Evolutionary conservation across 2,329 filamentous ascomycete genomes (phyloP), one percentile per base, ranked within the genome.

Genomic region (Aspergillus bombycis): DNA sequence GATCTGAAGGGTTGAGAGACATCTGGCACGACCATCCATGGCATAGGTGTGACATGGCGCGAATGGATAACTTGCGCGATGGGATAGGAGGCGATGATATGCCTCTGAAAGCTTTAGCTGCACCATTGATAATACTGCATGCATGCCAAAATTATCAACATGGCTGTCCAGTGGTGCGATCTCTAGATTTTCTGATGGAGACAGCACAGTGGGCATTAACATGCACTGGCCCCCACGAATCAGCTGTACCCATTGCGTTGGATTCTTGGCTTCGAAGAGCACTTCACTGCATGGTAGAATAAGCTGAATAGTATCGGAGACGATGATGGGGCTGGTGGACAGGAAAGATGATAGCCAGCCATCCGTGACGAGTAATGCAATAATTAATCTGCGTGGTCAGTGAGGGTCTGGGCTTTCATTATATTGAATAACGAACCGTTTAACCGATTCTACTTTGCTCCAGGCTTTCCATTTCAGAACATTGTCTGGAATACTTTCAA

Each of bases 381-480:
- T 75, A n/a, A 83, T 82, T n/a, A 82, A 74, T 36, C 75, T 77
- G 28, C 28, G 30, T 6, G 50, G 56, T 69, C 59, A 72, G 63
- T 21, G 30, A n/a, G 38, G 50, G 8, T 11, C 8, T 14, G 16
- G 32, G 32, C 41, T 4, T 4, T 36, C 4, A 45, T 26, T 23
- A 41, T 14, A 11, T 16, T 12, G n/a, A 28, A 14, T 11, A 43
- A 55, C 67, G 53, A 65, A 75, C 75, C 83, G 77, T 68, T 85
- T 85, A 0, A 77, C 77, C 54, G 82, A 84, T 70, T 86, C 84
- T 9, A 85, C 77, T 56, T 82, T 81, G 64, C 80, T 79, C 84
- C 84, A 86, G 2, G 81, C 80, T 67, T 81, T 83, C 84, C 84
- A 86, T 67, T 79, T 74, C 28, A 76, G 72, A 56, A 84, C 80